Percentiles rank a stretch among this genome's conserved stretches.
These are phyloP conservation scores for Aspergillus panamensis DNA, from an alignment of 495 filamentous ascomycete species.

Conservation along the genomic window DNA sequence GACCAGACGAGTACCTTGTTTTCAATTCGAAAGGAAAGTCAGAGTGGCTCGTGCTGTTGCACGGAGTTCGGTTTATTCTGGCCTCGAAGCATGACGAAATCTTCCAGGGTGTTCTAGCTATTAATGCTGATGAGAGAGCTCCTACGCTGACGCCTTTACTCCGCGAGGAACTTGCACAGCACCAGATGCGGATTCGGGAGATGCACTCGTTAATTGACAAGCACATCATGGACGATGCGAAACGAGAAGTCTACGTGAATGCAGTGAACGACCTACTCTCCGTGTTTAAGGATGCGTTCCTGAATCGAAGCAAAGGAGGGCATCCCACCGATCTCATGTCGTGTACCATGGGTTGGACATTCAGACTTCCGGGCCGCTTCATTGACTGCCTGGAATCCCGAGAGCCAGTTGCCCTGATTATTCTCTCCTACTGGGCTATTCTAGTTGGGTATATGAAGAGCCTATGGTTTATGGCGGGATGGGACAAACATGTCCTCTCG, in stretches of 20 bases:
- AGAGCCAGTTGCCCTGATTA: conserved; percentile 35
- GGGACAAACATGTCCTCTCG: conserved; percentile 37
- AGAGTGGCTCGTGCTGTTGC: conserved; percentile 45
- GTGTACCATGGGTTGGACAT: conserved; percentile 36
- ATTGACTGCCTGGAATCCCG: conserved; percentile 31
- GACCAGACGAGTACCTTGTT: conserved; percentile 40
- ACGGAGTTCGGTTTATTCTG: conserved; percentile 40
- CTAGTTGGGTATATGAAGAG: conserved; percentile 34
- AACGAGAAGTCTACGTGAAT: conserved; percentile 7
- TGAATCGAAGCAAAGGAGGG: conserved; percentile 12
- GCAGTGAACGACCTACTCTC: conserved; percentile 20
- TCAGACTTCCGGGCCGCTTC: conserved; percentile 32
- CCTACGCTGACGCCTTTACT: conserved; percentile 12
- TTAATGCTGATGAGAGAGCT: background rate
- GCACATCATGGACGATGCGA: background rate
- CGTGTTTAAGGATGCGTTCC: conserved; percentile 25
- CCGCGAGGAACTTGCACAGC: conserved; percentile 19
- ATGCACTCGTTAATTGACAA: conserved; percentile 19
- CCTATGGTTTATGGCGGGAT: conserved; percentile 38
- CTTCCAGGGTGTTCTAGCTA: conserved; percentile 29
- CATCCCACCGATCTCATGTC: conserved; percentile 25
- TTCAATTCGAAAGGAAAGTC: conserved; percentile 37
- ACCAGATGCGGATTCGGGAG: conserved; percentile 18
- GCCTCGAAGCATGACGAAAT: conserved; percentile 20
- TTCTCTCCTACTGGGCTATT: conserved; percentile 42